Evolutionary conservation across 2,329 filamentous ascomycete species (phyloP).

Genomic region (Ceratocystis smalleyi): DNA sequence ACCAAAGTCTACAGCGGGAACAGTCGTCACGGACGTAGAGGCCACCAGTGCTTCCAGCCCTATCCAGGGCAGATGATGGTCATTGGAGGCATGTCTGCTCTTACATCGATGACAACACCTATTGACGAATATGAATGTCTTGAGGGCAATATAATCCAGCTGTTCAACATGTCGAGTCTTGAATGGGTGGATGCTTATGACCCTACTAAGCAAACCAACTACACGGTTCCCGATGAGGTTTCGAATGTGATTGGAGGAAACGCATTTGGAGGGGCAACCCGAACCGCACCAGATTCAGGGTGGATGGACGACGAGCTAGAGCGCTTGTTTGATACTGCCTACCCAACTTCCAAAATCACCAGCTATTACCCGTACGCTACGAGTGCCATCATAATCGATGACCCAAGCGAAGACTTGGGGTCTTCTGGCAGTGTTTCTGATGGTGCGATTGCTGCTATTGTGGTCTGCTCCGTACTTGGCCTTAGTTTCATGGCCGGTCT

Average conservation of each 20-base stretch:
- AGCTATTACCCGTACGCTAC: slow-evolving; percentile 44
- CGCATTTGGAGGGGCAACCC: slow-evolving; percentile 51
- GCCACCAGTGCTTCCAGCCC: slow-evolving; percentile 58
- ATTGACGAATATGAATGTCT: slow-evolving; percentile 29
- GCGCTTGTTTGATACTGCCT: slow-evolving; percentile 38
- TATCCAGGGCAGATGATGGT: slow-evolving; percentile 72
- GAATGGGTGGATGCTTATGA: slow-evolving; percentile 57
- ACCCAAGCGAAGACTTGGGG: background rate
- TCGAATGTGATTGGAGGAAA: slow-evolving; percentile 52
- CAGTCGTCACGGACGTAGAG: slow-evolving; percentile 43
- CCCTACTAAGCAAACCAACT: slow-evolving; percentile 46
- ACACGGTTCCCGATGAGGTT: slow-evolving; percentile 52
- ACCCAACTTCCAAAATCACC: slow-evolving; percentile 40
- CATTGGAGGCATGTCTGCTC: slow-evolving; percentile 48
- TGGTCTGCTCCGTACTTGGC: slow-evolving; percentile 41
- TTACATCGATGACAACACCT: slow-evolving; percentile 20
- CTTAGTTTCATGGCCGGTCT: slow-evolving; percentile 37
- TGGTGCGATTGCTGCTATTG: slow-evolving; percentile 39
- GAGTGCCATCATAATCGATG: rapidly evolving
- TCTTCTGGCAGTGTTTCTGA: background rate
- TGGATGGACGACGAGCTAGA: slow-evolving; percentile 37
- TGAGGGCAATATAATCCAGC: slow-evolving; percentile 36
- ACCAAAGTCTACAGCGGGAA: slow-evolving; percentile 37
- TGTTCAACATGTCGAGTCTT: slow-evolving; percentile 58
- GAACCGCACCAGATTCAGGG: slow-evolving; percentile 44